phyloP scores from a whole-genome alignment of 164 flowering plant species.

The Aristolochia contorta region DNA sequence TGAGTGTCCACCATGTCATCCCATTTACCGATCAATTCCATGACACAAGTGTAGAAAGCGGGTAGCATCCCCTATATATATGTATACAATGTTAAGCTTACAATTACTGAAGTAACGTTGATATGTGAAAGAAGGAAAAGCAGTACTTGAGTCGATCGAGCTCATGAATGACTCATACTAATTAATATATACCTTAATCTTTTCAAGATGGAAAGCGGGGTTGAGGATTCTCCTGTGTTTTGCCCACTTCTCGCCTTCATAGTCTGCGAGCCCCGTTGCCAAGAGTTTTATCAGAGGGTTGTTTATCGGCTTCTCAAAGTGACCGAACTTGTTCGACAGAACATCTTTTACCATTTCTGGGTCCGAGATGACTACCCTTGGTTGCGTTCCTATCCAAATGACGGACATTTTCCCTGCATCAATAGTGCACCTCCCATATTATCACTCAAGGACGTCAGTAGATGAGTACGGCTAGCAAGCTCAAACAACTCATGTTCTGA shows the following conservation, averaged over 20 bases:
- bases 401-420: neutral
- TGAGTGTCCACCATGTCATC: constrained; percentile 1
- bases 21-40: constrained; percentile 15
- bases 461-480: too few relatives aligned
- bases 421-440: too few relatives aligned
- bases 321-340: neutral
- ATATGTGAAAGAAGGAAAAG: too few relatives aligned
- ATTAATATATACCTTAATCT: constrained; percentile 32
- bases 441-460: too few relatives aligned
- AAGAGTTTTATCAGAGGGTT: neutral
- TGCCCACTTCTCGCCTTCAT: constrained; percentile 44
- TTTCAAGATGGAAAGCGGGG: constrained; percentile 43
- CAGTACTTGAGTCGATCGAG: too few relatives aligned
- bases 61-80: constrained; percentile 13
- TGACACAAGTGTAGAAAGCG: constrained; percentile 8
- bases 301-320: neutral
- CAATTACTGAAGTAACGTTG: too few relatives aligned
- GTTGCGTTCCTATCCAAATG: neutral
- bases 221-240: constrained; percentile 40
- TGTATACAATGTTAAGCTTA: too few relatives aligned
- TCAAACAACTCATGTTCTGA: neutral
- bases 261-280: constrained; percentile 14
- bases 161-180: too few relatives aligned
- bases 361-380: neutral
- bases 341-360: neutral